A percentile compares a stretch with the other conserved stretches of the same genome.
phyloP scores from a whole-genome alignment of 2,329 filamentous ascomycete genomes.

The Paraconiothyrium sp. region DNA sequence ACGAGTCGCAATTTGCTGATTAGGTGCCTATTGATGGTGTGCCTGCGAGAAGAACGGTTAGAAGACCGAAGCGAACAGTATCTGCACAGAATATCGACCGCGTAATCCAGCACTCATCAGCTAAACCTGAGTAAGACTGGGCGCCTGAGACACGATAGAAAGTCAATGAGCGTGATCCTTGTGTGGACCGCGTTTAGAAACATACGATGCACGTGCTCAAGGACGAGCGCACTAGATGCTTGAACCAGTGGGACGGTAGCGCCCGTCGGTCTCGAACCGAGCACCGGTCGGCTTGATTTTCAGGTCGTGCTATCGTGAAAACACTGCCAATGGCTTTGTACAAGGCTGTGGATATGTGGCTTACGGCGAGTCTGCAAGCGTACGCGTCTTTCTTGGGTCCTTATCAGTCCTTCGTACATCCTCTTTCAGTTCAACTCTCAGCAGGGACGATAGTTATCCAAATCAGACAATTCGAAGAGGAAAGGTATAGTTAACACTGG shows the following conservation, averaged over 20 bases:
- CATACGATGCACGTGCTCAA: constrained; percentile 6
- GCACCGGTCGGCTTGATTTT: neutral
- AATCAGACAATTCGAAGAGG: neutral
- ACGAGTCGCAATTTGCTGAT: neutral
- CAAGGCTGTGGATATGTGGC: neutral
- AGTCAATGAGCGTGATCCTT: neutral
- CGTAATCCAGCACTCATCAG: constrained; percentile 11
- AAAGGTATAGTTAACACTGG: neutral
- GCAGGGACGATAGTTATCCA: neutral
- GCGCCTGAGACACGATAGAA: neutral
- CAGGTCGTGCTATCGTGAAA: neutral
- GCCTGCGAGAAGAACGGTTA: neutral
- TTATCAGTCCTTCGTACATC: neutral
- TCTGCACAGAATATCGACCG: neutral
- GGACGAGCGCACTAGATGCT: constrained; percentile 8
- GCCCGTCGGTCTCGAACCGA: neutral
- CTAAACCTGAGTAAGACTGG: neutral
- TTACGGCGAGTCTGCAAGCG: neutral
- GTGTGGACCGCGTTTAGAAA: constrained; percentile 15
- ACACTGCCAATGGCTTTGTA: neutral
- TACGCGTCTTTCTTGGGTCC: neutral
- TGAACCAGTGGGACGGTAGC: neutral
- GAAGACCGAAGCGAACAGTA: neutral
- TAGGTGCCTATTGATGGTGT: neutral
- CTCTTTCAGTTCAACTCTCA: neutral